Base-by-base conservation (phyloP, 345 rosid genomes). In the Odontarrhena argentea region DNA sequence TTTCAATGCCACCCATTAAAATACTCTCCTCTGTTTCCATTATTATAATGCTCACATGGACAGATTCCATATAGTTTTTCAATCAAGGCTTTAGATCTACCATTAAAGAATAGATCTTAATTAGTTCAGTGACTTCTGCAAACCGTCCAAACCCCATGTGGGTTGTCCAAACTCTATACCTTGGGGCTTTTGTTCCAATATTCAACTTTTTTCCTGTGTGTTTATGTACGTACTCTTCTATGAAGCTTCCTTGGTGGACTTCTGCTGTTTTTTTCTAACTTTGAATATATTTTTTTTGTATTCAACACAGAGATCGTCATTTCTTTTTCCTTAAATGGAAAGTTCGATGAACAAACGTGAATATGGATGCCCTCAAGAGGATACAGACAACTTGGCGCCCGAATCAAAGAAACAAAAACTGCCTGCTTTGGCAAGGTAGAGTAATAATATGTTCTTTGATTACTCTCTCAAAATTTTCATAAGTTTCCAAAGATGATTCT, bases 401-500 rank as follows among this genome's bases (percentile, higher is more conserved):
- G 93, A 81, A 67, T 75, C 90, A 7, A 92, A 92, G 76, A 92
- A 74, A 80, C 80, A 84, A 43, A 92, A 83, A 71, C 35, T 87
- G 64, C 98, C 96, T 14, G 88, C 89, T 71, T 85, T 92, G 67
- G 96, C 93, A 53, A 86, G 96, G 98, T 18, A 18, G 22, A 18
- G 22, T 92, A 74, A 64, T 69, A 74, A 64, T 69, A 74, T 43
- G 14, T 45, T 60, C 28, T 13, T 12, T 40, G 48, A 1, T 63
- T 24, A 47, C 25, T 34, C 46, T 53, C 68, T 37, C 36, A 55
- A 70, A 8, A 0, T 18, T 32, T 34, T 57, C n/a, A 46, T 7
- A 24, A 11, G 35, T 53, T 30, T 28, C 45, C 59, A n/a, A 57
- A 63, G n/a, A 34, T 35, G 53, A 32, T 25, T 43, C n/a, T 2